phyloP scores from a whole-genome alignment of 345 rosid species.

The Aquilaria malaccensis region DNA sequence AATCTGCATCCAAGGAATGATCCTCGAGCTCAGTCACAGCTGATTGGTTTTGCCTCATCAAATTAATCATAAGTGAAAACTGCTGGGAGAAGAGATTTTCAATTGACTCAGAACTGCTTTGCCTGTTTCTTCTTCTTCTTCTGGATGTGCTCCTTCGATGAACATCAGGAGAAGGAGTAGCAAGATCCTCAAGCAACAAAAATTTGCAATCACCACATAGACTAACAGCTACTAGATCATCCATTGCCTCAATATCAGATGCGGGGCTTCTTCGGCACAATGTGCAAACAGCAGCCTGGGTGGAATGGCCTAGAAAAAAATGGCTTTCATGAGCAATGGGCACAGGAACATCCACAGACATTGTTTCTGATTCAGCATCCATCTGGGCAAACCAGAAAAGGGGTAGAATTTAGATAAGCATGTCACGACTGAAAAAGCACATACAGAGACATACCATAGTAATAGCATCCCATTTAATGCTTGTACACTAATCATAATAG shows the following conservation, averaged over 20 bases:
- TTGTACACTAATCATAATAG: no score
- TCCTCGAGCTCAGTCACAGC: slow-evolving; percentile 29
- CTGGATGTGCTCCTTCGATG: slow-evolving; percentile 25
- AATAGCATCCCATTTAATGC: background rate
- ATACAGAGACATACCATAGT: background rate
- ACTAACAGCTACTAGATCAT: slow-evolving; percentile 31
- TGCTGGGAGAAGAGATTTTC: slow-evolving; percentile 50
- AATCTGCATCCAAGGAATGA: slow-evolving; percentile 31
- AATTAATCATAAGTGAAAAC: slow-evolving; percentile 44
- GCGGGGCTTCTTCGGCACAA: slow-evolving; percentile 44
- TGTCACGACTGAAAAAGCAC: background rate
- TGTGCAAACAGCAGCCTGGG: slow-evolving; percentile 38
- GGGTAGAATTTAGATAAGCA: slow-evolving; percentile 11
- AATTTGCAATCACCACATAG: slow-evolving; percentile 82
- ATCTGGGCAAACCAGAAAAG: slow-evolving; percentile 23
- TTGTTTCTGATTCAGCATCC: slow-evolving; percentile 30
- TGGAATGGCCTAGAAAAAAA: slow-evolving; percentile 20
- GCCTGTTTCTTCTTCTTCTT: slow-evolving; percentile 40
- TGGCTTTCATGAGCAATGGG: slow-evolving; percentile 19
- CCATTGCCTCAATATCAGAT: slow-evolving; percentile 35
- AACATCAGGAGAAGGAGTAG: slow-evolving; percentile 36
- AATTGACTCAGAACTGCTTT: slow-evolving; percentile 60
- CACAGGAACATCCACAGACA: slow-evolving; percentile 5
- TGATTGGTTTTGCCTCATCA: slow-evolving; percentile 48
- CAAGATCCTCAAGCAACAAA: slow-evolving; percentile 60